Conservation (phyloP, 1,284 basidiomycete species). For the Apiotrichum laibachii region DNA sequence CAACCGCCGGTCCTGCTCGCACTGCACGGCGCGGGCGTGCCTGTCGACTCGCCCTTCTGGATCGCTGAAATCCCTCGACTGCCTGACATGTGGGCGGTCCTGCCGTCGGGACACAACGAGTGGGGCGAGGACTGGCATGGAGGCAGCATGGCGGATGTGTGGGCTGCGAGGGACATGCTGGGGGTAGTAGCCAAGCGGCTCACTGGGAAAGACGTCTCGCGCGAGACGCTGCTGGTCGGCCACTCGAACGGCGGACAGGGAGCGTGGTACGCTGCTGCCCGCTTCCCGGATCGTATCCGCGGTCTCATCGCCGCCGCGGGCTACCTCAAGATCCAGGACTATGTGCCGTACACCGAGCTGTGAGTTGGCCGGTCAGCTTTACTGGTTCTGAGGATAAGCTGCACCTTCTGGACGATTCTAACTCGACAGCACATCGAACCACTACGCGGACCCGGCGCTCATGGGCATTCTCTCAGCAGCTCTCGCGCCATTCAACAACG, state of each 20-base stretch:
- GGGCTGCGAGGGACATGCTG: constrained; percentile 38
- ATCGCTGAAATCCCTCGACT: constrained; percentile 28
- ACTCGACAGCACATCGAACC: constrained; percentile 46
- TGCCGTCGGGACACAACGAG: constrained; percentile 45
- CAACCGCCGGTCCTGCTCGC: constrained; percentile 37
- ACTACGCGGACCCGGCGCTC: constrained; percentile 71
- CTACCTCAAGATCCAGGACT: constrained; percentile 79
- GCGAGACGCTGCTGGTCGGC: constrained; percentile 59
- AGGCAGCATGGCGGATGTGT: constrained; percentile 40
- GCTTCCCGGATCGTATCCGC: constrained; percentile 71
- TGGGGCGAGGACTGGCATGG: constrained; percentile 53
- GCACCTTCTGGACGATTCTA: not conserved
- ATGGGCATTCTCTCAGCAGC: constrained; percentile 68
- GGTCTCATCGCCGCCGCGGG: constrained; percentile 72
- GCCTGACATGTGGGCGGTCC: constrained; percentile 37
- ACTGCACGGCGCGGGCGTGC: constrained; percentile 49
- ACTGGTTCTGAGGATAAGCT: not conserved
- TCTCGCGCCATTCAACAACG: constrained; percentile 78
- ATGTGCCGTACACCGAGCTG: constrained; percentile 69
- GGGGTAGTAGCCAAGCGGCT: not conserved
- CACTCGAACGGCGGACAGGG: constrained; percentile 95
- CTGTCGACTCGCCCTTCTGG: constrained; percentile 26
- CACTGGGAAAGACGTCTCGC: not conserved
- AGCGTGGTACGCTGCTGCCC: constrained; percentile 70
- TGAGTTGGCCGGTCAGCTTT: not conserved